Conservation (phyloP, 257 asterid species). For the Scutellaria minor region DNA sequence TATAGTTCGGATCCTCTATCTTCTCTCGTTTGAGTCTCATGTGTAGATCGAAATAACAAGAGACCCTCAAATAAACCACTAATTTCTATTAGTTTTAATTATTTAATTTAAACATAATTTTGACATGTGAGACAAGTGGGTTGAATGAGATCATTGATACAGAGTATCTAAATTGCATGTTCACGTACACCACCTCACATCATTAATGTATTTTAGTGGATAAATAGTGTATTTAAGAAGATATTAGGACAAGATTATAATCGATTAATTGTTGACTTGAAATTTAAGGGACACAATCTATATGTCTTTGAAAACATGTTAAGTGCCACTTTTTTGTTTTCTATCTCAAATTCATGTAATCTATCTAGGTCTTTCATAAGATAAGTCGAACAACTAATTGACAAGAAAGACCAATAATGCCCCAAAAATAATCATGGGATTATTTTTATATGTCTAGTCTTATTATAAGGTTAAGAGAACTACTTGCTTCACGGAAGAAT, state of each 20-base stretch:
- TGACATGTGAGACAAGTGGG: no score
- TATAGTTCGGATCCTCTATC: no score
- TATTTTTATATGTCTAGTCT: conserved; percentile 40
- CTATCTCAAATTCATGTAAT: conserved; percentile 51
- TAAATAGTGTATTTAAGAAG: neutral
- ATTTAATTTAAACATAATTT: no score
- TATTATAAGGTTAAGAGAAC: conserved; percentile 20
- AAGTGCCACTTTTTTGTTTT: conserved; percentile 34
- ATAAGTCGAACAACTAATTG: conserved; percentile 54
- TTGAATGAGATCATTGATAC: no score
- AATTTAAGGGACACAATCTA: conserved; percentile 55
- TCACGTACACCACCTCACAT: neutral
- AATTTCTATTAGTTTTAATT: no score
- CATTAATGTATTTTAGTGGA: no score
- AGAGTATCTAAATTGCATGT: neutral
- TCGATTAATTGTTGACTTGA: conserved; percentile 36
- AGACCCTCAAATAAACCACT: no score
- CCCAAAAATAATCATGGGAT: conserved; percentile 42
- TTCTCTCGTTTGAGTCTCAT: no score
- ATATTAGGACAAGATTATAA: conserved; percentile 1
- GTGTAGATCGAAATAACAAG: no score
- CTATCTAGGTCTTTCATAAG: conserved; percentile 32
- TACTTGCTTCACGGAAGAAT: conserved; percentile 34
- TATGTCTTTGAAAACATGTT: conserved; percentile 54
- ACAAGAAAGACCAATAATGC: conserved; percentile 56